Evolutionary conservation across 2,329 filamentous ascomycete genomes (phyloP), one percentile per base, ranked within the genome.

Genomic region (Tympanopsis confertula): DNA sequence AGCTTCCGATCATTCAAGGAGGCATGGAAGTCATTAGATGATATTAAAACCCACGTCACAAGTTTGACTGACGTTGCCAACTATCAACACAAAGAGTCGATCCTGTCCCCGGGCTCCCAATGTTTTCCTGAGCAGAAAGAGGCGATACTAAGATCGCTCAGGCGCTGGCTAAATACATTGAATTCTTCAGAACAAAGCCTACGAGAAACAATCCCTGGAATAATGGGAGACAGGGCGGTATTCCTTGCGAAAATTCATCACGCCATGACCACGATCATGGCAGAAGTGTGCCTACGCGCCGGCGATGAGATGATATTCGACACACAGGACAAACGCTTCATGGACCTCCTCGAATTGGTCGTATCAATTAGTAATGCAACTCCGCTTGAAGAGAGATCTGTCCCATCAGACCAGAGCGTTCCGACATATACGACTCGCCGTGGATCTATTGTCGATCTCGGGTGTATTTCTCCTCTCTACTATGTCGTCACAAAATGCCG

Each of bases 401-500:
- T n/a, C n/a, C n/a, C n/a, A n/a, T 39, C 33, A 26, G 42, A 10
- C 39, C n/a, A n/a, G n/a, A n/a, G n/a, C n/a, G n/a, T n/a, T n/a
- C n/a, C n/a, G n/a, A n/a, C n/a, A n/a, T n/a, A n/a, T n/a, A n/a
- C n/a, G n/a, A 17, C 24, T 20, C n/a, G n/a, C n/a, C n/a, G n/a
- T n/a, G 39, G 39, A 14, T 42, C 41, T 17, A 45, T 40, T 10
- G 28, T 36, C 4, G 56, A 59, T 28, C 46, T 52, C 13, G 56
- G 56, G 13, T 56, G 42, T 29, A 45, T 53, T 40, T 45, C 50
- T 1, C 52, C 54, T 3, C 36, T 59, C 7, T 58, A 55, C 33
- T 57, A 52, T 36, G 47, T 48, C 0, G 49, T 51, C 10, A 36
- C 52, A 1, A 55, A 56, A 35, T 58, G 55, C 38, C 55, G 55